Evolutionary conservation across 306 rosid genomes (phyloP).

Genomic region (Sicyos edulis): DNA sequence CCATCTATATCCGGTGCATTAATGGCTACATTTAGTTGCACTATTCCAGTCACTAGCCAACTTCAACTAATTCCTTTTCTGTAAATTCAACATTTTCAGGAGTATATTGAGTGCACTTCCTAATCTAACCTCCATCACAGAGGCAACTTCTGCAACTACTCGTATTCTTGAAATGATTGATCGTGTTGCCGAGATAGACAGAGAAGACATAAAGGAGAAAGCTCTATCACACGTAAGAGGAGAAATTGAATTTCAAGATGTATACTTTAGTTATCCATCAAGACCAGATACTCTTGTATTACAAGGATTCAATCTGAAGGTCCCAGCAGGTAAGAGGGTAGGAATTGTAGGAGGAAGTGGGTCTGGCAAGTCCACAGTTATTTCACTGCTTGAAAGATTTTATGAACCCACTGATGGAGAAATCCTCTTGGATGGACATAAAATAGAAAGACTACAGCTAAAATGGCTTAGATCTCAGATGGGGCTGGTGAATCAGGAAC

Average conservation of each 20-base stretch:
- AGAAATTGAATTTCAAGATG: constrained; percentile 53
- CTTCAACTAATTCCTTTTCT: constrained; percentile 15
- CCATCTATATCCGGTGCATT: constrained; percentile 8
- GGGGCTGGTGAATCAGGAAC: constrained; percentile 84
- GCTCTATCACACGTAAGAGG: constrained; percentile 78
- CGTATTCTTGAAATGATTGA: constrained; percentile 71
- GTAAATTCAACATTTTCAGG: constrained; percentile 37
- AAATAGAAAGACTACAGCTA: constrained; percentile 55
- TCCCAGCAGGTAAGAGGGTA: constrained; percentile 68
- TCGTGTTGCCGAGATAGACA: constrained; percentile 52
- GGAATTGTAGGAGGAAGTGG: constrained; percentile 93
- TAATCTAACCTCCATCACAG: constrained; percentile 68
- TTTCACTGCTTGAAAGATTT: constrained; percentile 79
- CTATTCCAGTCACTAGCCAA: neutral
- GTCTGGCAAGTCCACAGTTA: constrained; percentile 77
- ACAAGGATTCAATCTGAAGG: constrained; percentile 56
- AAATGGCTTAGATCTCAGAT: constrained; percentile 89
- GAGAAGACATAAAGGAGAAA: constrained; percentile 63
- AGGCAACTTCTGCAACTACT: constrained; percentile 58
- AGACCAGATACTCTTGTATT: constrained; percentile 58
- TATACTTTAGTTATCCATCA: constrained; percentile 65
- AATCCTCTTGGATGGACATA: constrained; percentile 69
- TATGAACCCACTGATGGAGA: constrained; percentile 80
- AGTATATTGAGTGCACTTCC: constrained; percentile 85
- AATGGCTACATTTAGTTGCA: neutral